These are phyloP conservation scores for Saccharomycopsis sp. DNA, from an alignment of 805 yeast species.

Conservation along the genomic window DNA sequence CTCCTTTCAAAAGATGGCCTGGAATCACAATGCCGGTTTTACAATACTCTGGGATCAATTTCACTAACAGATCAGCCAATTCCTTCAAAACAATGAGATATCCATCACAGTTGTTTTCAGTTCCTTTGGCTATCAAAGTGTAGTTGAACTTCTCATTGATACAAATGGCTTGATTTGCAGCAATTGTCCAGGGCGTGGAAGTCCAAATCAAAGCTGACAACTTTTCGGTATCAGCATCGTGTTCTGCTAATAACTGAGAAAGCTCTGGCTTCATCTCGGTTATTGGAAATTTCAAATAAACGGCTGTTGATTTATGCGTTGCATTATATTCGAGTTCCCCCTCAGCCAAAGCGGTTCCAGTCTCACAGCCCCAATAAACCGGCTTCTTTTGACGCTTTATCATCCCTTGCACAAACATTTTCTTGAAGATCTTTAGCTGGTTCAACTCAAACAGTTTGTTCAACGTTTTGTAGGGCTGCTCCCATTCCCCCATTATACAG, in stretches of 20 bases:
- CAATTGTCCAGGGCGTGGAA: slow-evolving; percentile 96
- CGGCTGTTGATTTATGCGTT: slow-evolving; percentile 58
- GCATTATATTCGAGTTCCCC: slow-evolving; percentile 87
- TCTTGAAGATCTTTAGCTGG: slow-evolving; percentile 63
- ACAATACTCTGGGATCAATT: slow-evolving; percentile 25
- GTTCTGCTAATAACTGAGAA: not conserved
- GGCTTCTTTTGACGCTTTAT: slow-evolving; percentile 85
- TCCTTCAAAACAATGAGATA: slow-evolving; percentile 48
- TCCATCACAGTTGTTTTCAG: slow-evolving; percentile 30
- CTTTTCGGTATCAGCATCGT: slow-evolving; percentile 7
- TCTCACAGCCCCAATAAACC: slow-evolving; percentile 95
- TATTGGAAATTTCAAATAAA: slow-evolving; percentile 56
- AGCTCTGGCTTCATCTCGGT: not conserved
- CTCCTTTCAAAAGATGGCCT: slow-evolving; percentile 35
- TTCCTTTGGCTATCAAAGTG: slow-evolving; percentile 35
- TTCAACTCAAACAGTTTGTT: slow-evolving; percentile 58
- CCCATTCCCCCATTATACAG: slow-evolving; percentile 82
- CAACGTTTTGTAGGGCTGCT: slow-evolving; percentile 64
- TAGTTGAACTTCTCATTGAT: slow-evolving; percentile 53
- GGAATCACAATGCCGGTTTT: slow-evolving; percentile 26
- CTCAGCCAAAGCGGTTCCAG: slow-evolving; percentile 91
- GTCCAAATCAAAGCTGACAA: slow-evolving; percentile 73
- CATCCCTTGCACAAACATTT: slow-evolving; percentile 54
- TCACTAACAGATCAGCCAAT: slow-evolving; percentile 33
- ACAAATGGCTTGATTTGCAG: slow-evolving; percentile 78